Conservation (phyloP, 1,284 basidiomycete genomes). For the Puccinia coronata region DNA sequence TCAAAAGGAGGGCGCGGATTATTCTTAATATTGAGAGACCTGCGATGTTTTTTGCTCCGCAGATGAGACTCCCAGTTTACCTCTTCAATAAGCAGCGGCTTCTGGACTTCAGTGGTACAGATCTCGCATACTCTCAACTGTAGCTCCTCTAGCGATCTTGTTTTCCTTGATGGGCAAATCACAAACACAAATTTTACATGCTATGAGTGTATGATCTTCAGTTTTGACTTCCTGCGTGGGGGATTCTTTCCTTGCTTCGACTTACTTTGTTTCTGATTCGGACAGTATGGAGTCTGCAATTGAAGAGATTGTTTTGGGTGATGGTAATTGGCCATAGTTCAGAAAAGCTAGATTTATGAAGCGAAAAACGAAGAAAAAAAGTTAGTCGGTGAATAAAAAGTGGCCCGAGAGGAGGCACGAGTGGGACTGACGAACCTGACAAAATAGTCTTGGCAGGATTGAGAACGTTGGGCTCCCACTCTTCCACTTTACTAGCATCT, state of each 20-base stretch:
- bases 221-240: too few species aligned
- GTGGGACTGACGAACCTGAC: constrained; percentile 29
- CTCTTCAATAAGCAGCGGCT: constrained; percentile 34
- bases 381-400: neutral
- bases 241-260: neutral
- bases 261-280: constrained; percentile 12
- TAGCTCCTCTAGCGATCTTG: constrained; percentile 2
- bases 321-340: constrained; percentile 1
- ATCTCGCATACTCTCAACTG: constrained; percentile 26
- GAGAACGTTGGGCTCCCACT: constrained; percentile 63
- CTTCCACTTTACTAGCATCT: constrained; percentile 70
- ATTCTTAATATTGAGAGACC: neutral
- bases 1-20: neutral
- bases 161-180: too few species aligned
- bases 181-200: neutral
- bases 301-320: constrained; percentile 8
- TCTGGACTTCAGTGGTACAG: constrained; percentile 22
- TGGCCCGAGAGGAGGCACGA: neutral
- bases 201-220: neutral
- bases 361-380: neutral
- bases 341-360: constrained; percentile 24
- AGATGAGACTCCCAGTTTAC: constrained; percentile 33
- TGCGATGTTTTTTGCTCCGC: constrained; percentile 29
- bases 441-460: constrained; percentile 55
- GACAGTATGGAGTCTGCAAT: constrained; percentile 21